These are phyloP conservation scores for Ustilago shanxiensis DNA, from an alignment of 1,284 basidiomycete genomes.

Conservation along the genomic window DNA sequence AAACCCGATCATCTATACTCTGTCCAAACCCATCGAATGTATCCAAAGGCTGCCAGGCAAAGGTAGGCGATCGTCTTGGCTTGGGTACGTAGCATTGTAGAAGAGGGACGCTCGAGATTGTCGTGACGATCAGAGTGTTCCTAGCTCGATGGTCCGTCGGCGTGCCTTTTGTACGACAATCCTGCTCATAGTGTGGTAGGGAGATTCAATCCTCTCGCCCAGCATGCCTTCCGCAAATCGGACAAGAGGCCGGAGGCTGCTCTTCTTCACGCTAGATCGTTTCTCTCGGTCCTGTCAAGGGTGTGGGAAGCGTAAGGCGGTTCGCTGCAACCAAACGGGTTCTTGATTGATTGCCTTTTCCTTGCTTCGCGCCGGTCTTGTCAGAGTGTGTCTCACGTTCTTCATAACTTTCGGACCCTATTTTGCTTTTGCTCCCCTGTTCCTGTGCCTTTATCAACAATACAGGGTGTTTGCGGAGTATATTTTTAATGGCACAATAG, in stretches of 20 bases:
- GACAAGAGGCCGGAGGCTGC: not conserved
- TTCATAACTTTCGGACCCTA: not conserved
- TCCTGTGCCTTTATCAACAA: too few species aligned
- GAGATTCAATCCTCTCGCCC: too few species aligned
- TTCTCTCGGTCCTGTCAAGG: not conserved
- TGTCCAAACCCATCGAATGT: too few species aligned
- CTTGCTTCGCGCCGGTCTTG: slow-evolving; percentile 14
- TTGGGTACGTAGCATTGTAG: not conserved
- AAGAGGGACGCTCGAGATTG: not conserved
- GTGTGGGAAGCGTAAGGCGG: not conserved
- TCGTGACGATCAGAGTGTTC: not conserved
- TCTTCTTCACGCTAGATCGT: not conserved
- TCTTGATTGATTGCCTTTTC: not conserved
- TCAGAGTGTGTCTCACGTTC: slow-evolving; percentile 9
- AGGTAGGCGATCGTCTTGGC: too few species aligned
- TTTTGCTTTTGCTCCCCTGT: not conserved
- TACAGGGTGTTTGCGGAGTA: slow-evolving; percentile 9
- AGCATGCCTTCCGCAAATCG: too few species aligned
- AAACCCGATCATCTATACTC: too few species aligned
- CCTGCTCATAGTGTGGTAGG: too few species aligned
- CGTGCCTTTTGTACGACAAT: not conserved
- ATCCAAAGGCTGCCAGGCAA: too few species aligned
- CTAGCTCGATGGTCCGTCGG: too few species aligned
- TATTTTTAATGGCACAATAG: not conserved
- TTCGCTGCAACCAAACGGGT: not conserved